phyloP scores from a whole-genome alignment of 805 yeast species.

The Metschnikowia henanensis region DNA sequence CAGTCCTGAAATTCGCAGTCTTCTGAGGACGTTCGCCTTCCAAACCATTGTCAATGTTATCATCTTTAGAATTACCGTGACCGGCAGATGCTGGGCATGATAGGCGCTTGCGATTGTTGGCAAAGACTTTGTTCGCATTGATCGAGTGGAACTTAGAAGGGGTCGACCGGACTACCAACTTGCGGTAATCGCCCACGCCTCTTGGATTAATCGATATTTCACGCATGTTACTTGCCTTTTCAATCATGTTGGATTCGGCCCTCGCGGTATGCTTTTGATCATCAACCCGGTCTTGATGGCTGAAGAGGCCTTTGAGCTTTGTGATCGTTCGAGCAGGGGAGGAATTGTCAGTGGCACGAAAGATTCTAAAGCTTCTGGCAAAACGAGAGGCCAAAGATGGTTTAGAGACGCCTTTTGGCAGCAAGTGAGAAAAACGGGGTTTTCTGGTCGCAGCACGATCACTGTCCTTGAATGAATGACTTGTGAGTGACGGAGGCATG shows the following conservation, averaged over 20 bases:
- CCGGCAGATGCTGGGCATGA: conserved; percentile 2
- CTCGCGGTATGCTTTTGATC: conserved; percentile 2
- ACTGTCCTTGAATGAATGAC: conserved; percentile 20
- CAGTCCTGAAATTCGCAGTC: background rate
- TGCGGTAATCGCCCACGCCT: conserved; percentile 28
- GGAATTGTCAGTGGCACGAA: conserved; percentile 22
- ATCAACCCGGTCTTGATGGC: conserved; percentile 25
- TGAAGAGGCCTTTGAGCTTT: conserved; percentile 32
- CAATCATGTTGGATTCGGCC: background rate
- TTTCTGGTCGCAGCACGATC: conserved; percentile 18
- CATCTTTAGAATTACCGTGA: background rate
- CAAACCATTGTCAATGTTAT: background rate
- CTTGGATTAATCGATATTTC: background rate
- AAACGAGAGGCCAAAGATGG: conserved; percentile 31
- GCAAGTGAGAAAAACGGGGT: conserved; percentile 16
- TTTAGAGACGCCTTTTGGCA: conserved; percentile 16
- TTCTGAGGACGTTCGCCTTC: background rate
- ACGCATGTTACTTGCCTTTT: background rate
- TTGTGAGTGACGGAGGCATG: conserved; percentile 39
- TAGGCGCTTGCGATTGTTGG: conserved; percentile 31
- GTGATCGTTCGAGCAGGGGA: conserved; percentile 9
- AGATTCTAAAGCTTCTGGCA: conserved; percentile 35
- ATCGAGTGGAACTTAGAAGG: conserved; percentile 43
- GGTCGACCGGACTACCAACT: conserved; percentile 38
- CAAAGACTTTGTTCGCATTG: conserved; percentile 41